Evolutionary conservation across 768 basidiomycete genomes (phyloP).

Genomic region (Rhizopogon rudus): DNA sequence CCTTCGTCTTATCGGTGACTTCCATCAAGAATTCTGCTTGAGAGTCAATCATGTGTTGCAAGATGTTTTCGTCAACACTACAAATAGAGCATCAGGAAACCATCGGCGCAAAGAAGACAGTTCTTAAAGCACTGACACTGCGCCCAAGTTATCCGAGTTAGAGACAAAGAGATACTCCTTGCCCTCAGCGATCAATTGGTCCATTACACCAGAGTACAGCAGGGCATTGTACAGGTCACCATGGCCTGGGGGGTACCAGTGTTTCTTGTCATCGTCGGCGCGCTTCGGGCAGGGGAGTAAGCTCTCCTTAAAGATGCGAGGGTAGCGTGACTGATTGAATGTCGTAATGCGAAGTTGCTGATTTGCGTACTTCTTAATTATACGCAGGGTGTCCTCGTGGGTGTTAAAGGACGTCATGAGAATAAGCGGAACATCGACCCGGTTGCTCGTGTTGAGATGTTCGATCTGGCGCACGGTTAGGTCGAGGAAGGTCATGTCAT

Average conservation of each 20-base stretch:
- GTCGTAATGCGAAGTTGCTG: constrained; percentile 70
- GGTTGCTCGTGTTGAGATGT: constrained; percentile 59
- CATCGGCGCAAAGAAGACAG: not conserved
- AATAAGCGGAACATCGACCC: constrained; percentile 71
- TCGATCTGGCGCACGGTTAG: constrained; percentile 61
- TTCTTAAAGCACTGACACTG: constrained; percentile 37
- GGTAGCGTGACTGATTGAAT: constrained; percentile 73
- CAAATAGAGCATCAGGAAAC: constrained; percentile 2
- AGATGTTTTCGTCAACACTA: constrained; percentile 63
- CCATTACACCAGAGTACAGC: constrained; percentile 66
- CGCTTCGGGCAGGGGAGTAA: constrained; percentile 58
- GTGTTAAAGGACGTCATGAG: constrained; percentile 84
- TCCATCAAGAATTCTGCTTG: constrained; percentile 71
- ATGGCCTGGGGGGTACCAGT: constrained; percentile 78
- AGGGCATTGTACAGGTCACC: constrained; percentile 73
- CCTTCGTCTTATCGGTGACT: constrained; percentile 81
- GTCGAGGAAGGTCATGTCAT: constrained; percentile 68
- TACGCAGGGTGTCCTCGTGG: constrained; percentile 70
- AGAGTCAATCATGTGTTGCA: constrained; percentile 60
- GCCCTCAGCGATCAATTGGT: constrained; percentile 62
- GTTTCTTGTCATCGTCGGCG: constrained; percentile 56
- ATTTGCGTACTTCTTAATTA: constrained; percentile 78
- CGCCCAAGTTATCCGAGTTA: constrained; percentile 74
- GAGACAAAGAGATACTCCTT: constrained; percentile 79
- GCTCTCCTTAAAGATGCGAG: constrained; percentile 66